These are phyloP conservation scores for Phytophthora parvispora DNA, from an alignment of 352 stramenopile species.

Conservation along the genomic window DNA sequence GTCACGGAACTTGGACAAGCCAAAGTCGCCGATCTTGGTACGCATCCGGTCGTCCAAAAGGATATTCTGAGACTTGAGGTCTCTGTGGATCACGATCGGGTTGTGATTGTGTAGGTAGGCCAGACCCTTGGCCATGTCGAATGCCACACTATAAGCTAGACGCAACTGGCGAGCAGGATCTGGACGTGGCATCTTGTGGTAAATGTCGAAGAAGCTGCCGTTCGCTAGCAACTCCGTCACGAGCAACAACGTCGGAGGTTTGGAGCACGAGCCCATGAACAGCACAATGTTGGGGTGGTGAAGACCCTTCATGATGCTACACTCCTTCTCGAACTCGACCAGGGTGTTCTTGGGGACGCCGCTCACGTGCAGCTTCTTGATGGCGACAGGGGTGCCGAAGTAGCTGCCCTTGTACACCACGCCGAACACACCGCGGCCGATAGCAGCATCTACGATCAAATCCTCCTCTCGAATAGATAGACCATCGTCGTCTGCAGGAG, in stretches of 20 bases:
- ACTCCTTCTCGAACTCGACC: slow-evolving; percentile 87
- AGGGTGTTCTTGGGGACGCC: slow-evolving; percentile 86
- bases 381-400: slow-evolving; percentile 84
- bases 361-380: slow-evolving; percentile 88
- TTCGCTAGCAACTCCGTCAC: slow-evolving; percentile 95
- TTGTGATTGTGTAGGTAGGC: slow-evolving; percentile 98
- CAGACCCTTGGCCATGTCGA: slow-evolving; percentile 94
- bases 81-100: slow-evolving; percentile 97
- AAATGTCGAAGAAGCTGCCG: slow-evolving; percentile 90
- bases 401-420: slow-evolving; percentile 89
- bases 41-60: slow-evolving; percentile 86
- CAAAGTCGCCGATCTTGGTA: slow-evolving; percentile 89
- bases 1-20: slow-evolving; percentile 86
- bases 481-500: slow-evolving; percentile 65
- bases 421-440: slow-evolving; percentile 84
- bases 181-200: slow-evolving; percentile 81
- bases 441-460: slow-evolving; percentile 72
- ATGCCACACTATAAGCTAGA: slow-evolving; percentile 85
- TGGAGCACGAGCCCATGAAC: slow-evolving; percentile 98
- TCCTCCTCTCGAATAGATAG: slow-evolving; percentile 86
- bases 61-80: slow-evolving; percentile 88
- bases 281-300: slow-evolving; percentile 98
- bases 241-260: slow-evolving; percentile 96
- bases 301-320: slow-evolving; percentile 91
- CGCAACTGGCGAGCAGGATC: slow-evolving; percentile 64